These are phyloP conservation scores for Emydomyces testavorans DNA, from an alignment of 2,329 filamentous ascomycete species.

Conservation along the genomic window DNA sequence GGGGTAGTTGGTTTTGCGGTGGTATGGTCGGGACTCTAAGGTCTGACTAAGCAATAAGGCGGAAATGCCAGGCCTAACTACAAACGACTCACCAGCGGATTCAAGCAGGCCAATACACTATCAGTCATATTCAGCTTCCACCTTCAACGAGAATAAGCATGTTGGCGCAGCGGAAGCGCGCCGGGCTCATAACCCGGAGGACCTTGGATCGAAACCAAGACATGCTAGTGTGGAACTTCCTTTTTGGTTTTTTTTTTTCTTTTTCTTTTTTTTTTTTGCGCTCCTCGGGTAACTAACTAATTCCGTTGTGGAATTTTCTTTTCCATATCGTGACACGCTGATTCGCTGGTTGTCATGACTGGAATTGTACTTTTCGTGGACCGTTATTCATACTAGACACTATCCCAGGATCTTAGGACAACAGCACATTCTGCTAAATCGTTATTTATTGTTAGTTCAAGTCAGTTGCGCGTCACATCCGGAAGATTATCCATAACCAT, in stretches of 20 bases:
- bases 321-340: too few relatives aligned
- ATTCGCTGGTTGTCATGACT: too few relatives aligned
- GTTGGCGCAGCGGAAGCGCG: slow-evolving; percentile 29
- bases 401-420: too few relatives aligned
- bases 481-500: slow-evolving; percentile 27
- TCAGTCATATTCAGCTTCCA: neutral
- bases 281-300: neutral
- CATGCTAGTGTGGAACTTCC: slow-evolving; percentile 11
- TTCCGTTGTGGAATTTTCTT: too few relatives aligned
- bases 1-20: slow-evolving; percentile 56
- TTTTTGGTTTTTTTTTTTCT: slow-evolving; percentile 8
- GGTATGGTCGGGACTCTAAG: slow-evolving; percentile 66
- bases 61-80: too few relatives aligned
- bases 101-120: too few relatives aligned
- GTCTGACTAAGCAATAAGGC: slow-evolving; percentile 56
- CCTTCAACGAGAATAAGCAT: slow-evolving; percentile 16
- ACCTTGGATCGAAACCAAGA: slow-evolving; percentile 21
- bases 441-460: neutral
- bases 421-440: neutral
- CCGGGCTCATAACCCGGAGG: slow-evolving; percentile 33
- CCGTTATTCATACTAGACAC: too few relatives aligned
- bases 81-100: too few relatives aligned
- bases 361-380: too few relatives aligned
- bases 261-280: neutral
- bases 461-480: neutral